Evolutionary conservation across 176 grass and related monocot genomes (phyloP), one percentile per base, ranked within the genome.

Genomic region (Aegilops bicornis): DNA sequence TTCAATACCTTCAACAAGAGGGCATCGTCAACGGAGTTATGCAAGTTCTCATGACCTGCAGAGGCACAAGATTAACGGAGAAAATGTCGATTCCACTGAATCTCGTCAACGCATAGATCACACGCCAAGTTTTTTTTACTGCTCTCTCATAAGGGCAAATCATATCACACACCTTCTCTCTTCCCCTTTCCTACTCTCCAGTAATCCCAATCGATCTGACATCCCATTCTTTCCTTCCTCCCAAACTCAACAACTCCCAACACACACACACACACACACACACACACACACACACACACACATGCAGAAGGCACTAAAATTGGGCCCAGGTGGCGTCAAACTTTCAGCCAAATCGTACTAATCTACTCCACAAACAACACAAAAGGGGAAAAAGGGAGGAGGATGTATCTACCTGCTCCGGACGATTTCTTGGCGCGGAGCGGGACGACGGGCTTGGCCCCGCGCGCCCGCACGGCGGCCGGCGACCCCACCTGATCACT

Each of bases 21-120:
- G 31, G 92, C 97, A 33, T 94, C 97, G 65, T 99, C 92, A 83
- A 88, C 80, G 4, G 92, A 95, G 69, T 88, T 90, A 82, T 94
- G 92, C 14, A 87, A 90, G 73, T 78, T 93, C 15, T 94, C 90
- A 27, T 91, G 79, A 32, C 92, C 94, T 96, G 69, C 47, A 83
- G 32, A 85, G 13, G 70, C 27, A 58, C 30, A 63, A 77, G 19
- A 89, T 54, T 29, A 83, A 78, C 3, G 15, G 40, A 60, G 27
- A 73, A 82, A 86, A 69, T 50, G 59, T 92, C 69, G 85, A 32
- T 63, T 25, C 39, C 61, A 74, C 40, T 84, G 58, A 23, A 25
- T 73, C 12, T 42, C 43, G 23, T 32, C 20, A 36, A 73, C 2
- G 36, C 25, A 65, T 36, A 88, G 78, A 78, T 47, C 31, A 48